Conservation (phyloP, 768 basidiomycete species). For the Boletales sp. region DNA sequence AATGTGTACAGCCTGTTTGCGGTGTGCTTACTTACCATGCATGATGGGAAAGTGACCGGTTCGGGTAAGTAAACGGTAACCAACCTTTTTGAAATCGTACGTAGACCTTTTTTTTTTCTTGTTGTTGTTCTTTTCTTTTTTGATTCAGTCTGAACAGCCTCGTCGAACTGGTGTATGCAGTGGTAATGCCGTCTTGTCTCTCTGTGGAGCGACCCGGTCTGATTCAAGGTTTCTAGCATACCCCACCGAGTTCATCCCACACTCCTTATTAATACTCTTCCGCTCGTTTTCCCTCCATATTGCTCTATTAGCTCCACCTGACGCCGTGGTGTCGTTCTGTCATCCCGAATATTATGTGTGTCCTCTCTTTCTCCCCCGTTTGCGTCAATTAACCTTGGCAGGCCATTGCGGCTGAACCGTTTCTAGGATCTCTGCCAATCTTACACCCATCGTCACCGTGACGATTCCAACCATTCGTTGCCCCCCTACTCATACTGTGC, state of each 20-base stretch:
- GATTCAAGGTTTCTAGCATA: constrained; percentile 4
- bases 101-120: too few species aligned
- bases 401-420: constrained; percentile 13
- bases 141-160: constrained; percentile 1
- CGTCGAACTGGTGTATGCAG: constrained; percentile 14
- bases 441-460: neutral
- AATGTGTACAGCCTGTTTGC: too few species aligned
- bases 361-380: too few species aligned
- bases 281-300: constrained; percentile 3
- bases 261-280: constrained; percentile 8
- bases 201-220: too few species aligned
- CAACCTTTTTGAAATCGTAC: too few species aligned
- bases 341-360: too few species aligned
- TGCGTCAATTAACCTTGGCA: neutral
- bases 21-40: too few species aligned
- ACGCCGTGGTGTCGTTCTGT: too few species aligned
- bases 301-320: too few species aligned
- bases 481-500: neutral
- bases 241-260: constrained; percentile 3
- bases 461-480: neutral
- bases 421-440: constrained; percentile 12
- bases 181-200: constrained; percentile 2
- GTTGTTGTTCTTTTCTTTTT: too few species aligned
- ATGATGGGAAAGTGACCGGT: neutral
- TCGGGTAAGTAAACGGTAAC: too few species aligned